These are phyloP conservation scores for Dacryopinax primogenitus DNA, from an alignment of 768 basidiomycete genomes.

Conservation along the genomic window DNA sequence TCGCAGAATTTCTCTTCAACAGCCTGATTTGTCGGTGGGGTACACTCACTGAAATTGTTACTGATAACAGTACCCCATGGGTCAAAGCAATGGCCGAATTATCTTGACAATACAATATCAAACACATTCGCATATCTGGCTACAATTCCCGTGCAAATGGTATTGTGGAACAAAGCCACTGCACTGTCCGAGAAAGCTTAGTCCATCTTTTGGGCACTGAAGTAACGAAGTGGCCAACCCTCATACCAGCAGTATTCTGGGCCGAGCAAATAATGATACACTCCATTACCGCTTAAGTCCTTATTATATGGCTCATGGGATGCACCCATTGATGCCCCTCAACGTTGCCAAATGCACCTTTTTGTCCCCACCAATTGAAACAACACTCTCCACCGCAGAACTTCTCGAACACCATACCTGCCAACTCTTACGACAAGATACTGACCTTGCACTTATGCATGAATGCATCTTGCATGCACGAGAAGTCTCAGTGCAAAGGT, in stretches of 20 bases:
- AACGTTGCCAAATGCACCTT: too few relatives aligned
- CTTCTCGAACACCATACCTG: too few relatives aligned
- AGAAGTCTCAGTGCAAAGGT: conserved; percentile 20
- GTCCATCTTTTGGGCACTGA: neutral
- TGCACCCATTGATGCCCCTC: too few relatives aligned
- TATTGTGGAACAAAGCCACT: neutral
- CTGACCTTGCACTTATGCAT: conserved; percentile 20
- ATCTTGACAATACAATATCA: neutral
- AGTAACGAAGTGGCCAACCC: neutral
- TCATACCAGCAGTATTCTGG: neutral
- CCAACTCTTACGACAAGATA: conserved; percentile 23
- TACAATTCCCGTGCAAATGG: conserved; percentile 8
- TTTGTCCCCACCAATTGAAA: too few relatives aligned
- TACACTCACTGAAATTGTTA: neutral
- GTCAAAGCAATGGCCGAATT: neutral
- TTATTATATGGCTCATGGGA: conserved; percentile 2
- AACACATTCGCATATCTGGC: neutral
- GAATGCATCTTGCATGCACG: conserved; percentile 17
- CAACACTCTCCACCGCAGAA: too few relatives aligned
- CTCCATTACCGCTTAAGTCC: neutral
- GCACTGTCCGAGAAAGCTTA: neutral
- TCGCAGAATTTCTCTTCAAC: neutral
- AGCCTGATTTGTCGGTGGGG: neutral
- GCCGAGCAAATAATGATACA: conserved; percentile 2
- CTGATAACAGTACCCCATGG: conserved; percentile 6